Base-by-base conservation (phyloP, 2,329 filamentous ascomycete species). In the Pyricularia sp. region DNA sequence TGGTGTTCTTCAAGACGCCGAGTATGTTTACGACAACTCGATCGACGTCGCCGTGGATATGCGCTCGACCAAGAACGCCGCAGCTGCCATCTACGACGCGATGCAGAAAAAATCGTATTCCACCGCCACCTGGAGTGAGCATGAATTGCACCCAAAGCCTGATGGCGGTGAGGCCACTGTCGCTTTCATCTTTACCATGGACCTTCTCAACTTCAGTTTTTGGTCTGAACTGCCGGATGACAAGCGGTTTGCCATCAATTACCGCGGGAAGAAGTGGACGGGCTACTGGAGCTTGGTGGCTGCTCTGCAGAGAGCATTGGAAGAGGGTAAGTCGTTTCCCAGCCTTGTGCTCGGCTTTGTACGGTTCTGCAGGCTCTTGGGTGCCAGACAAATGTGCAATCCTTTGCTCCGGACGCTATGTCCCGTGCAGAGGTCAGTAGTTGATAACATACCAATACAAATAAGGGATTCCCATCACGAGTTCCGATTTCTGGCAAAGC, bases 101-200 rank as follows among this genome's bases (percentile, higher is more conserved):
- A 98, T 99, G 93, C 87, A 93, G 77, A 85, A 89, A 77, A 93
- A 92, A 76, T 81, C 84, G 55, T 98, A 96, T 79, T 95, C 92
- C 4, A 93, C 92, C 0, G 87, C 91, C 71, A 91, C 88, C 10
- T 99, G 95, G 95, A 88, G 92, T 17, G 86, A 91, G 74, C 93
- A 98, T 78, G 92, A 95, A 76, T 83, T 99, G 58, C 95, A 99
- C 75, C 95, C 95, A 1, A 91, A 94, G 77, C 26, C 31, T n/a
- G 42, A 69, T 75, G 28, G 17, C 17, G 66, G 59, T 28, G 90
- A 96, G 76, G 85, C 80, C 67, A 94, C 93, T 0, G 88, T 97
- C 26, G 90, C 92, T 71, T 98, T 99, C 77, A 94, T 99, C 74
- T 98, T 99, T 77, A 93, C 92, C 25, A 97, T 99, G 93, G 95